Evolutionary conservation across 305 asterid species (phyloP).

Genomic region (Ajuga reptans): DNA sequence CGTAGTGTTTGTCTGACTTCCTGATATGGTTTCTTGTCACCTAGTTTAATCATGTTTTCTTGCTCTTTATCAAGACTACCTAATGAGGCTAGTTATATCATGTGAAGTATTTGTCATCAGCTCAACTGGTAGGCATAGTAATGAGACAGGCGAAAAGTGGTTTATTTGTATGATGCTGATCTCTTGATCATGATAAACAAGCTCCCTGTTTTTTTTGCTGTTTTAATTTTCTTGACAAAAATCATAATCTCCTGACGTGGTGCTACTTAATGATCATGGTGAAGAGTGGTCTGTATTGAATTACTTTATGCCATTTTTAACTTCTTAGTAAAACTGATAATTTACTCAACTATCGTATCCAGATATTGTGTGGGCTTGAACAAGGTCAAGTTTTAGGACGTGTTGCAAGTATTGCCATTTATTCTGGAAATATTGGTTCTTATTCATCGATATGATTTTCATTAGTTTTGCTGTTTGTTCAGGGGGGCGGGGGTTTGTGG

Average conservation of each 20-base stretch:
- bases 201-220: neutral
- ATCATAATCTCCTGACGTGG: neutral
- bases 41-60: neutral
- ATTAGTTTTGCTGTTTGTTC: conserved; percentile 25
- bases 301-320: neutral
- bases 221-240: neutral
- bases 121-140: neutral
- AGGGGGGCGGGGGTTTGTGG: conserved; percentile 96
- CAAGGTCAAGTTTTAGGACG: conserved; percentile 1
- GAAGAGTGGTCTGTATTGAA: conserved; percentile 1
- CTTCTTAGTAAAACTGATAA: neutral
- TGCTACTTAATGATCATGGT: neutral
- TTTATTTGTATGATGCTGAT: conserved; percentile 3
- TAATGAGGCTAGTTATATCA: conserved; percentile 1
- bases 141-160: neutral
- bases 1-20: neutral
- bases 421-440: neutral
- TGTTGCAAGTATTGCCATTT: neutral
- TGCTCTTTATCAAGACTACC: neutral
- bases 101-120: conserved; percentile 13
- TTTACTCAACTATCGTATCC: neutral
- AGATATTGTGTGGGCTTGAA: neutral
- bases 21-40: neutral
- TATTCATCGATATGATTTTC: neutral
- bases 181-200: neutral